Conservation (phyloP, 805 yeast species). For the Barnettozyma pratensis region DNA sequence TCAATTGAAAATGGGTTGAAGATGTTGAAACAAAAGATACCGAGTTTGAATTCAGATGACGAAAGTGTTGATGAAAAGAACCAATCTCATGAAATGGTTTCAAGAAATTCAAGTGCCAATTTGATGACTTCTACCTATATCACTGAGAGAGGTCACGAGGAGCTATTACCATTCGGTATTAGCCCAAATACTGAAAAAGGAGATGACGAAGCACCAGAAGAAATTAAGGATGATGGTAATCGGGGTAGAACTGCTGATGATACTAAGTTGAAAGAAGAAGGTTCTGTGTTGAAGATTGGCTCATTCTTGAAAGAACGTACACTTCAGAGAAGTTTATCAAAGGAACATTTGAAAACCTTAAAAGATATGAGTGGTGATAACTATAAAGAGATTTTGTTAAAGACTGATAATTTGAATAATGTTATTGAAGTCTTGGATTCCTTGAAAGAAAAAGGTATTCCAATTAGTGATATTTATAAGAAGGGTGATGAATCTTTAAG, state of each 20-base stretch:
- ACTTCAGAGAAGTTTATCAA: slow-evolving; percentile 14
- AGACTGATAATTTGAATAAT: slow-evolving; percentile 33
- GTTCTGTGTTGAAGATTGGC: slow-evolving; percentile 17
- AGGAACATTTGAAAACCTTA: slow-evolving; percentile 25
- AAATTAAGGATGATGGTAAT: slow-evolving; percentile 22
- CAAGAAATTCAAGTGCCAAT: slow-evolving; percentile 16
- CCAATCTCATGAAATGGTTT: background rate
- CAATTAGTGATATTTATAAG: slow-evolving; percentile 29
- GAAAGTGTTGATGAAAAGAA: background rate
- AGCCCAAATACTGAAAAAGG: slow-evolving; percentile 24
- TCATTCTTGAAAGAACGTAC: slow-evolving; percentile 12
- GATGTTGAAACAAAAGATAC: slow-evolving; percentile 27
- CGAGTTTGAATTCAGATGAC: slow-evolving; percentile 1
- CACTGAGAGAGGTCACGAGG: slow-evolving; percentile 27
- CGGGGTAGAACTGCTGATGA: slow-evolving; percentile 14
- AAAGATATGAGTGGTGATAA: slow-evolving; percentile 30
- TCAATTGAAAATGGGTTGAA: slow-evolving; percentile 54
- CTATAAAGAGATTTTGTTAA: slow-evolving; percentile 31
- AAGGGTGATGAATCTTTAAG: slow-evolving; percentile 8
- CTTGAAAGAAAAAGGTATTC: slow-evolving; percentile 36
- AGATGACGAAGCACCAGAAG: slow-evolving; percentile 27
- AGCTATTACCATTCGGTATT: slow-evolving; percentile 34
- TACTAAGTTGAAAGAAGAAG: slow-evolving; percentile 22
- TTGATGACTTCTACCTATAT: slow-evolving; percentile 23
- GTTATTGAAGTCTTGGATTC: slow-evolving; percentile 34